Percentiles rank a stretch among this genome's conserved stretches.
Evolutionary conservation across 2,329 filamentous ascomycete species (phyloP).

Genomic region (Colletotrichum tabaci): DNA sequence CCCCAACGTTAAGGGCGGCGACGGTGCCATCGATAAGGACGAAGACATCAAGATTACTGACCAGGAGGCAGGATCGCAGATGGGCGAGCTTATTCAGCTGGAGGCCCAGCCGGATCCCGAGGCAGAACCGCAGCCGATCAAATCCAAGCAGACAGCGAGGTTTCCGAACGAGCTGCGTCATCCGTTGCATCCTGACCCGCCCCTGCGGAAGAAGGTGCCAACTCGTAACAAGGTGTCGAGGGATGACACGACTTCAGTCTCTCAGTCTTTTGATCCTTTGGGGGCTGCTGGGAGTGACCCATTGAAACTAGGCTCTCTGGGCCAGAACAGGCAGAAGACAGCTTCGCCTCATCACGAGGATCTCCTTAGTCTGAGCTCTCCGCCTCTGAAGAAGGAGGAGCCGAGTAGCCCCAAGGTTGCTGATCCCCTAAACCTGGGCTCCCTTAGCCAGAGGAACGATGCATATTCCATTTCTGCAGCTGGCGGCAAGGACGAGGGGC

Average conservation of each 20-base stretch:
- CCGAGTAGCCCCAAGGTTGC: neutral
- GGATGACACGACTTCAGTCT: constrained; percentile 8
- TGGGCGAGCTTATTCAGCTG: constrained; percentile 59
- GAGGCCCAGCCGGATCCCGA: constrained; percentile 50
- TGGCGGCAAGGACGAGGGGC: neutral
- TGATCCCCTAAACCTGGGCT: constrained; percentile 21
- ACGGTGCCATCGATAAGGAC: constrained; percentile 65
- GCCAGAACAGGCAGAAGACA: constrained; percentile 14
- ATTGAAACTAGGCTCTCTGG: constrained; percentile 13
- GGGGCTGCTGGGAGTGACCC: constrained; percentile 24
- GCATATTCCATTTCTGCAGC: neutral
- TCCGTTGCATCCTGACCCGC: constrained; percentile 34
- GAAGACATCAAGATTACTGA: constrained; percentile 56
- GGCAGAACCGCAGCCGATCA: constrained; percentile 40
- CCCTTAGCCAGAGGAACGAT: constrained; percentile 10
- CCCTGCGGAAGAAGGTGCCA: constrained; percentile 28
- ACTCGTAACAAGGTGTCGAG: constrained; percentile 31
- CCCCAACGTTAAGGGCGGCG: constrained; percentile 59
- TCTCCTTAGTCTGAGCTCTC: constrained; percentile 16
- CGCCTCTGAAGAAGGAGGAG: neutral
- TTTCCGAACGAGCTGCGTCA: constrained; percentile 39
- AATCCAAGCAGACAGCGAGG: constrained; percentile 39
- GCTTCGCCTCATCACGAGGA: constrained; percentile 23
- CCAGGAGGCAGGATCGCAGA: constrained; percentile 48
- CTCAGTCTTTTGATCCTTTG: constrained; percentile 23